phyloP scores from a whole-genome alignment of 768 basidiomycete genomes.

The Suillus lakei region DNA sequence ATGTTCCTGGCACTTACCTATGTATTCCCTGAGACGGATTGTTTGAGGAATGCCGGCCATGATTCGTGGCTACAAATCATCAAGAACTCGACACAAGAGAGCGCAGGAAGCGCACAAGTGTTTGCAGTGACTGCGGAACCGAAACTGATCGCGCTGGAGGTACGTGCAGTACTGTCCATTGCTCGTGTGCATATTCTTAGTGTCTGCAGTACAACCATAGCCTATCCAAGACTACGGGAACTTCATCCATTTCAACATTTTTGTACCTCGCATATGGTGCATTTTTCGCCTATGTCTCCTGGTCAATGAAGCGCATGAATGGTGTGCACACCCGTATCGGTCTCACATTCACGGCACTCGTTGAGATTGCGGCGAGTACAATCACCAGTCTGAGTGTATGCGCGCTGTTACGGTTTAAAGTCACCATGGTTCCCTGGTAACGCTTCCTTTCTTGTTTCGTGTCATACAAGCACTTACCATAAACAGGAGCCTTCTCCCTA shows the following conservation, averaged over 20 bases:
- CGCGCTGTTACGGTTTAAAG: slow-evolving; percentile 84
- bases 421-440: slow-evolving; percentile 90
- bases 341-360: slow-evolving; percentile 89
- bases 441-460: slow-evolving; percentile 25
- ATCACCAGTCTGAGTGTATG: slow-evolving; percentile 94
- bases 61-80: slow-evolving; percentile 65
- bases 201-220: slow-evolving; percentile 56
- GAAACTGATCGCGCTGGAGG: slow-evolving; percentile 50
- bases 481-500: slow-evolving; percentile 82
- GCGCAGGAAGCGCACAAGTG: slow-evolving; percentile 37
- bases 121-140: slow-evolving; percentile 47
- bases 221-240: slow-evolving; percentile 47
- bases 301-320: slow-evolving; percentile 76
- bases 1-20: slow-evolving; percentile 80
- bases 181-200: slow-evolving; percentile 16
- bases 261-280: slow-evolving; percentile 77
- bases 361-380: slow-evolving; percentile 91
- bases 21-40: slow-evolving; percentile 79
- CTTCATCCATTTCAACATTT: slow-evolving; percentile 69
- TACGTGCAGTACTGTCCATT: slow-evolving; percentile 30
- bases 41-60: slow-evolving; percentile 65
- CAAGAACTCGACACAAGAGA: slow-evolving; percentile 41
- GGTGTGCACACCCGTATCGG: slow-evolving; percentile 91
- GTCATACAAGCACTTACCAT: slow-evolving; percentile 14
- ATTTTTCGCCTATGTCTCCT: slow-evolving; percentile 76